A percentile compares a stretch with the other conserved stretches of the same genome.
Conservation (phyloP, 73 alveolate species). For the Paramecium caudatum region DNA sequence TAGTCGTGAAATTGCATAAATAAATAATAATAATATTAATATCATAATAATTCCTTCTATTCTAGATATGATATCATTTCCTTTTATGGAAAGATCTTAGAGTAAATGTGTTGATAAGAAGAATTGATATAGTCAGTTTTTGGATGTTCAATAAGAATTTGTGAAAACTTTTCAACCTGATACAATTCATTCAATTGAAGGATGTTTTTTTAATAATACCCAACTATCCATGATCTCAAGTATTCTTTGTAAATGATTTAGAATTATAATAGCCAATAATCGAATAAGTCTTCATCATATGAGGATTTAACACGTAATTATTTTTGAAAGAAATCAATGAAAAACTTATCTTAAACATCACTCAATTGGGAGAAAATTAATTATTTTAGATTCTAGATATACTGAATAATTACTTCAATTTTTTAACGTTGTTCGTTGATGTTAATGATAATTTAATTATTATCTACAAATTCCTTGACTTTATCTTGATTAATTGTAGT, state of each 20-base stretch:
- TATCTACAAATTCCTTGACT: background rate
- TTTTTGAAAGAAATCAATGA: background rate
- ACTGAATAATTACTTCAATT: background rate
- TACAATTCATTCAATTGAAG: background rate
- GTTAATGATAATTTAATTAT: background rate
- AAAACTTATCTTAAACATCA: background rate
- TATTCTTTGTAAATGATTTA: background rate
- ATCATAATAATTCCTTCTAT: too few relatives aligned
- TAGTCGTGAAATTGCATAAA: too few relatives aligned
- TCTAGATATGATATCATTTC: too few relatives aligned
- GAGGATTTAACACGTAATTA: background rate
- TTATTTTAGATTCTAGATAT: background rate
- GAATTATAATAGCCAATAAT: conserved; percentile 14
- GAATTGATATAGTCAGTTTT: background rate
- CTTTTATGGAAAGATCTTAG: background rate
- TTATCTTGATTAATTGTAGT: too few relatives aligned
- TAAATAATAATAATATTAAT: too few relatives aligned
- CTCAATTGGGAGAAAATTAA: background rate
- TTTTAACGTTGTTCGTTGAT: background rate
- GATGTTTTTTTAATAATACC: background rate
- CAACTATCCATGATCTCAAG: background rate
- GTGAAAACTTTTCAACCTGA: background rate
- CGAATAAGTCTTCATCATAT: background rate
- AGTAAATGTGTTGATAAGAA: too few relatives aligned
- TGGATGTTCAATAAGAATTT: background rate